Evolutionary conservation across 495 filamentous ascomycete species (phyloP), one percentile per base, ranked within the genome.

Genomic region (Hyphodiscus hymeniophilus): DNA sequence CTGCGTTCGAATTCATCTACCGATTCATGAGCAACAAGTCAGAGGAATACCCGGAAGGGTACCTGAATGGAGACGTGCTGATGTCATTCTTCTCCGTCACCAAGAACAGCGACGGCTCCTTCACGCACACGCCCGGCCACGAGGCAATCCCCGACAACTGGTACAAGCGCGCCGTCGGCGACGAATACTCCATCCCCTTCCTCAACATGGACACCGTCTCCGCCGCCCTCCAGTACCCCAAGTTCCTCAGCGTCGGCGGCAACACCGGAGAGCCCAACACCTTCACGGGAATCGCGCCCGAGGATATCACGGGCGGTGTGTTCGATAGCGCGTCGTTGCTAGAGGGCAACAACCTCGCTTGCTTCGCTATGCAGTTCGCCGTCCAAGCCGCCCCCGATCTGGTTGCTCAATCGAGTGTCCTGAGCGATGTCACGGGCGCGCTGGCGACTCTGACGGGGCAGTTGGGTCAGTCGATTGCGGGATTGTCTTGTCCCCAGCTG

Each of bases 211-310:
- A 36, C 16, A 36, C 33, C 5, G 16, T 36, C 3, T 5, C 12
- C 15, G 33, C 33, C 12, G 33, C n/a, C 60, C 55, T 7, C 64
- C 64, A 7, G 60, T 75, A 41, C 21, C 21, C 18, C 6, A 42
- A 42, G 13, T 24, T 24, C 40, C 38, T 64, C 61, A 26, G 50
- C 13, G 33, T 36, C 33, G 15, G 78, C 33, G 75, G 77, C 35
- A 81, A 81, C 58, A 66, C 65, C 7, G 74, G 75, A 7, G 65
- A 56, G 0, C 64, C 72, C 6, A 70, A 80, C 59, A 68, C 66
- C 41, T 80, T 79, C 56, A 61, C 63, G 16, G 67, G 69, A 13
- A 47, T 79, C 39, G 64, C 78, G 50, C 44, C 68, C 3, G 58
- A 56, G 0, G 58, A 68, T 32, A 28, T 80, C 23, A 77, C 71